Evolutionary conservation across 2,329 filamentous ascomycete species (phyloP).

Genomic region (Chrysoporthe deuterocubensis): DNA sequence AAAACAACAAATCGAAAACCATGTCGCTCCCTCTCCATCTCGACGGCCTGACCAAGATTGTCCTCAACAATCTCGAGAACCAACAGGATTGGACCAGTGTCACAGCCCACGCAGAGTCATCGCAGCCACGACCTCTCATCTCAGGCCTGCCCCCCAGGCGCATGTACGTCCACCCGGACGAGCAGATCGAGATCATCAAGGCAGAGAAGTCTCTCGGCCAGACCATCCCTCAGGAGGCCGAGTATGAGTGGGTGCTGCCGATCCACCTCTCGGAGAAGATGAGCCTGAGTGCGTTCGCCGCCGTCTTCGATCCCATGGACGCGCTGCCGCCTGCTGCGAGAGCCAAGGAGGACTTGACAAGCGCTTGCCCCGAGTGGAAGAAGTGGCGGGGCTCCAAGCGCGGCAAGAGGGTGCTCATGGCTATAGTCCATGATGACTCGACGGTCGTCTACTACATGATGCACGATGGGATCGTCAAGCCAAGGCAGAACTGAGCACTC

Average conservation of each 20-base stretch:
- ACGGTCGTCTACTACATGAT: constrained; percentile 85
- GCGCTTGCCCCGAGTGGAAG: constrained; percentile 38
- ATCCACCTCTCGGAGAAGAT: constrained; percentile 75
- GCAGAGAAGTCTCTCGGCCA: constrained; percentile 55
- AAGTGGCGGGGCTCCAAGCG: constrained; percentile 51
- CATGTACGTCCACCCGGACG: constrained; percentile 80
- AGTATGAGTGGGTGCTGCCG: constrained; percentile 75
- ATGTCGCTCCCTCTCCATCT: constrained; percentile 35
- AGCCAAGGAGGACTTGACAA: constrained; percentile 30
- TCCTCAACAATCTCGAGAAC: constrained; percentile 72
- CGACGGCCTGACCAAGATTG: constrained; percentile 57
- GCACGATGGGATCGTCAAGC: constrained; percentile 86
- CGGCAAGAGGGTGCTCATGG: constrained; percentile 73
- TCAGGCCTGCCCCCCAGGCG: constrained; percentile 74
- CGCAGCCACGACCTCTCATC: constrained; percentile 65
- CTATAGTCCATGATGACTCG: constrained; percentile 77
- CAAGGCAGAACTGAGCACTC: constrained; percentile 71
- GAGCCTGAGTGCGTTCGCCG: constrained; percentile 67
- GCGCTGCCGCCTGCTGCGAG: constrained; percentile 45
- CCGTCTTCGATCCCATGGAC: constrained; percentile 68
- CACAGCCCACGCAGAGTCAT: constrained; percentile 53
- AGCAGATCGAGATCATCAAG: constrained; percentile 75
- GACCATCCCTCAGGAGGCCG: constrained; percentile 51
- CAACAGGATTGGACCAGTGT: constrained; percentile 77
- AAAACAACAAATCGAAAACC: constrained; percentile 4